These are phyloP conservation scores for Trichosporon inkin DNA, from an alignment of 1,284 basidiomycete species.

Conservation along the genomic window DNA sequence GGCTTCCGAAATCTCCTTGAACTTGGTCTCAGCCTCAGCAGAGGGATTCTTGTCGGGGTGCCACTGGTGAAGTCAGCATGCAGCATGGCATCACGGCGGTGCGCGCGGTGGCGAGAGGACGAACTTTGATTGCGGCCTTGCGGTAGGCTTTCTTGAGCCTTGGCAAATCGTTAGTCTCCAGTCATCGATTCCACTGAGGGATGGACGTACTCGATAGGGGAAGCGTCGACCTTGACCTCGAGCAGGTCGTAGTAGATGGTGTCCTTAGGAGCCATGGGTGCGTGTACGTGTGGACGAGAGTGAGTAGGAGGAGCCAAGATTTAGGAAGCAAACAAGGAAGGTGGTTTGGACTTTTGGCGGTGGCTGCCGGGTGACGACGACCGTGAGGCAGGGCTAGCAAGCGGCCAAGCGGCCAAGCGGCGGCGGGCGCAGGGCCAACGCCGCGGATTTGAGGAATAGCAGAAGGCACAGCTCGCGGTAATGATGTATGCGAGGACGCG, in stretches of 20 bases:
- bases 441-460: too few relatives aligned
- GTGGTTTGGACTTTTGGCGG: conserved; percentile 3
- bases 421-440: background rate
- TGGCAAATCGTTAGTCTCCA: background rate
- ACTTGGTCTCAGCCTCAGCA: conserved; percentile 81
- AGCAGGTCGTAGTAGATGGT: conserved; percentile 49
- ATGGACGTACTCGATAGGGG: conserved; percentile 42
- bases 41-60: conserved; percentile 91
- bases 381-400: background rate
- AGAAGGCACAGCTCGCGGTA: too few relatives aligned
- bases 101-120: background rate
- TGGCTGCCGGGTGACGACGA: conserved; percentile 6
- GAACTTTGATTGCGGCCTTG: conserved; percentile 87
- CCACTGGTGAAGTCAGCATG: conserved; percentile 56
- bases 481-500: too few relatives aligned
- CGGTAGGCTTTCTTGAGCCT: conserved; percentile 90
- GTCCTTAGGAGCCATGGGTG: conserved; percentile 39
- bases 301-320: background rate
- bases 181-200: conserved; percentile 13
- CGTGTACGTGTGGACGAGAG: background rate
- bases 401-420: background rate
- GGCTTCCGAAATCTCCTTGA: conserved; percentile 91
- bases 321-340: background rate
- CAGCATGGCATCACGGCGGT: background rate
- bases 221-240: conserved; percentile 45